Conservation (phyloP, 495 filamentous ascomycete genomes). For the Gamarada debralockiae region DNA sequence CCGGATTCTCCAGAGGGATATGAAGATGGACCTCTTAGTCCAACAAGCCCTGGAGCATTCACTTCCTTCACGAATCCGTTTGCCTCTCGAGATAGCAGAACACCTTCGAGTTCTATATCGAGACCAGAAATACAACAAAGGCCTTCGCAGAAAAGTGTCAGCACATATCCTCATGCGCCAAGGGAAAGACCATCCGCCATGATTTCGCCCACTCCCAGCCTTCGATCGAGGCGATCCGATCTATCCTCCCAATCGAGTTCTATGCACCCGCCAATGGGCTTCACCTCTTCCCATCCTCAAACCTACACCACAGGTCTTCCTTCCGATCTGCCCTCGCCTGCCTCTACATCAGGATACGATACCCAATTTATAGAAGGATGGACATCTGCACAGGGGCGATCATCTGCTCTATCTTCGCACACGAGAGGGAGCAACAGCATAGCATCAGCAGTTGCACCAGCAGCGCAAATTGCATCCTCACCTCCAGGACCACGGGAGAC, state of each 20-base stretch:
- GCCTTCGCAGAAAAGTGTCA: slow-evolving; percentile 1
- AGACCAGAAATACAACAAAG: slow-evolving; percentile 12
- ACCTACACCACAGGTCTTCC: slow-evolving; percentile 41
- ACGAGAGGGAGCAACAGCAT: slow-evolving; percentile 32
- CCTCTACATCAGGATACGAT: slow-evolving; percentile 44
- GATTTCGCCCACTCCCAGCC: slow-evolving; percentile 40
- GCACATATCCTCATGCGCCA: slow-evolving; percentile 17
- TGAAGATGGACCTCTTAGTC: slow-evolving; percentile 10
- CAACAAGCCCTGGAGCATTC: slow-evolving; percentile 8
- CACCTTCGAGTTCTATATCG: background rate
- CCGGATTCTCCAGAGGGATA: slow-evolving; percentile 7
- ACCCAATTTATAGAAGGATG: slow-evolving; percentile 54
- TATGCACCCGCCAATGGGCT: slow-evolving; percentile 30
- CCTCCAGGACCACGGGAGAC: slow-evolving; percentile 48
- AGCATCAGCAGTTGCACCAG: slow-evolving; percentile 19
- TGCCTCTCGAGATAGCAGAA: slow-evolving; percentile 7
- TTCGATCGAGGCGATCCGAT: slow-evolving; percentile 50
- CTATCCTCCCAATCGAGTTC: slow-evolving; percentile 48
- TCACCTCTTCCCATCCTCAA: slow-evolving; percentile 16
- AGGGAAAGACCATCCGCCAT: slow-evolving; percentile 19
- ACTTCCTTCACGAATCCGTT: slow-evolving; percentile 25
- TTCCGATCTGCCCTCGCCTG: slow-evolving; percentile 48
- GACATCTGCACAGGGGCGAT: slow-evolving; percentile 52
- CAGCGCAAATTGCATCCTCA: slow-evolving; percentile 8
- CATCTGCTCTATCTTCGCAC: slow-evolving; percentile 42